Conservation (phyloP, 2,329 filamentous ascomycete species). For the Torrubiellomyces zombiae region DNA sequence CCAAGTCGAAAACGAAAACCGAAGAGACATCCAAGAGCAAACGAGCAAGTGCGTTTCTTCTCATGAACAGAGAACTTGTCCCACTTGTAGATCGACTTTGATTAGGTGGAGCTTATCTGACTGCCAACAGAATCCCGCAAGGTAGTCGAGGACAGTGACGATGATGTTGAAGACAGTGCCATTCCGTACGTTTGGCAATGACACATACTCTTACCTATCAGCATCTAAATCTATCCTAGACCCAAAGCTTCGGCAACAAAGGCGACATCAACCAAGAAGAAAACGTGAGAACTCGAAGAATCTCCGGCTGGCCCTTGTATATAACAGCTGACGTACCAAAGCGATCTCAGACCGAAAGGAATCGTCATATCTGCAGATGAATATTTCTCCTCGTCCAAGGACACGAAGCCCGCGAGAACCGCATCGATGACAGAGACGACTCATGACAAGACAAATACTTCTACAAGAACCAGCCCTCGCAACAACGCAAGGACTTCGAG, state of each 20-base stretch:
- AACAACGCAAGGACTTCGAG: constrained; percentile 22
- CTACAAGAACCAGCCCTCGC: constrained; percentile 36
- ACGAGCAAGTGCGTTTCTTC: constrained; percentile 23
- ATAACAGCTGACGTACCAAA: too few relatives aligned
- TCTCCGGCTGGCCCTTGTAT: too few relatives aligned
- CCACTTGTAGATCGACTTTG: constrained; percentile 8
- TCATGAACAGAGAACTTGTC: not conserved
- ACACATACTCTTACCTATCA: constrained; percentile 1
- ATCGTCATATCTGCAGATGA: constrained; percentile 37
- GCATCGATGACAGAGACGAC: constrained; percentile 16
- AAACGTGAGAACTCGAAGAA: too few relatives aligned
- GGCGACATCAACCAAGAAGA: constrained; percentile 36
- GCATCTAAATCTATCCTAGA: constrained; percentile 6
- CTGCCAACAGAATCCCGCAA: constrained; percentile 45
- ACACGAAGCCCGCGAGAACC: constrained; percentile 20
- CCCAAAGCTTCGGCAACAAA: constrained; percentile 29
- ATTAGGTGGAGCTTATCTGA: too few relatives aligned
- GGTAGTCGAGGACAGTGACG: constrained; percentile 66
- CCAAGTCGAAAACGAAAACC: too few relatives aligned
- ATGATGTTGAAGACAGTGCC: constrained; percentile 44
- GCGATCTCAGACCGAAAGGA: constrained; percentile 27
- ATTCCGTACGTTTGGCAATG: constrained; percentile 18
- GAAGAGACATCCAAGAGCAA: constrained; percentile 27
- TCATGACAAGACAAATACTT: constrained; percentile 23
- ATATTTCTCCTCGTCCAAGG: constrained; percentile 35